Evolutionary conservation across 179 eudicot genomes (phyloP).

Genomic region (Silene coronaria): DNA sequence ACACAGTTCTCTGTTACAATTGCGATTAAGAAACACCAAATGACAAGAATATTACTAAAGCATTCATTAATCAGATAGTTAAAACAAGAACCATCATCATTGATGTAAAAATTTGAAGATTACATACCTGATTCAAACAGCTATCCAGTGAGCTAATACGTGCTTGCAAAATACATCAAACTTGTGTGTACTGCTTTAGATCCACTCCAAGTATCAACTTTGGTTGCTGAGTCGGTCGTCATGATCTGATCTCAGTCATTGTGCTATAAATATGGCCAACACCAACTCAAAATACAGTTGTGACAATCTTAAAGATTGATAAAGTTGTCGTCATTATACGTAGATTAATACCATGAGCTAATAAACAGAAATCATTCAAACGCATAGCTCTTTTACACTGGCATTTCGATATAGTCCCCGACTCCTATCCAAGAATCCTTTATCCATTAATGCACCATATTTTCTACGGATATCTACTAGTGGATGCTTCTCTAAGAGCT

Average conservation of each 20-base stretch:
- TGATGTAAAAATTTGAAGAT: background rate
- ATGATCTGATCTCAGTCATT: background rate
- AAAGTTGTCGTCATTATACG: too few relatives aligned
- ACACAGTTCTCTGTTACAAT: background rate
- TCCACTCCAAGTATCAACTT: background rate
- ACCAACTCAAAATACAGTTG: background rate
- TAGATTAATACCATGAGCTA: too few relatives aligned
- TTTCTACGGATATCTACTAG: conserved; percentile 58
- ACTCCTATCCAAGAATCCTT: conserved; percentile 71
- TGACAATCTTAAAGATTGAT: too few relatives aligned
- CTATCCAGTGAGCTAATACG: background rate
- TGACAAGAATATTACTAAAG: background rate
- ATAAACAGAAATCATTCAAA: conserved; percentile 11
- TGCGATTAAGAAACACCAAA: background rate
- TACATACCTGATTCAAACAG: background rate
- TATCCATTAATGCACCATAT: conserved; percentile 48
- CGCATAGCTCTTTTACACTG: conserved; percentile 13
- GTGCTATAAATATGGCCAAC: background rate
- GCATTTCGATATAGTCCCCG: conserved; percentile 51
- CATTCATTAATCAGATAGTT: background rate
- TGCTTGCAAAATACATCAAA: background rate
- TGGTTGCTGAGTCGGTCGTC: background rate
- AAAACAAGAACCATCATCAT: background rate
- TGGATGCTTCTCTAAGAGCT: conserved; percentile 61
- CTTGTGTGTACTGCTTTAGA: background rate